These are phyloP conservation scores for Aaosphaeria pasadenensis DNA, from an alignment of 2,329 filamentous ascomycete genomes.

Conservation along the genomic window DNA sequence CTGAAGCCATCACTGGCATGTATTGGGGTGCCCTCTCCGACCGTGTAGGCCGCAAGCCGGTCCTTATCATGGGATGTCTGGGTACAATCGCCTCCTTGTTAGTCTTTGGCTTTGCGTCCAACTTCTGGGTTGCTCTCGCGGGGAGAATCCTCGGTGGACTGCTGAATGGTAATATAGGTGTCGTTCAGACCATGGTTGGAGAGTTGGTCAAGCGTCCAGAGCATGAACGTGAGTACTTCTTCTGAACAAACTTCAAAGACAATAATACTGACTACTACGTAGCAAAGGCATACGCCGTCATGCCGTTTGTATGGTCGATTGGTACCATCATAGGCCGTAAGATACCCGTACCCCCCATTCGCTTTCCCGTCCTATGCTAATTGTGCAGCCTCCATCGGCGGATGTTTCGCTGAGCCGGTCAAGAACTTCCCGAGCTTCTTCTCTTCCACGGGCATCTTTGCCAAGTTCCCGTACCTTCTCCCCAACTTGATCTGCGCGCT, in stretches of 20 bases:
- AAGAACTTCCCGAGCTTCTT: conserved; percentile 71
- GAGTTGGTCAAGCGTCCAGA: conserved; percentile 81
- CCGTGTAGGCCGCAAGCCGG: conserved; percentile 39
- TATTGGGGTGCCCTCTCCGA: conserved; percentile 40
- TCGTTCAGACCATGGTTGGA: conserved; percentile 87
- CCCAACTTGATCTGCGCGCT: conserved; percentile 82
- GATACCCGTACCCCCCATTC: conserved; percentile 1
- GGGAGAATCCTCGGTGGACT: conserved; percentile 76
- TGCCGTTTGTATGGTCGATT: conserved; percentile 93
- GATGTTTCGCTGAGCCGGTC: conserved; percentile 77
- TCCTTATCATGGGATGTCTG: conserved; percentile 52
- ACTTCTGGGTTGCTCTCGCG: conserved; percentile 77
- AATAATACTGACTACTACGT: neutral
- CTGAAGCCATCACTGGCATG: conserved; percentile 84
- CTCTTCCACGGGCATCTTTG: conserved; percentile 66
- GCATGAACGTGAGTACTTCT: conserved; percentile 70
- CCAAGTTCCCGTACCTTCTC: conserved; percentile 78
- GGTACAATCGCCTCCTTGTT: conserved; percentile 82
- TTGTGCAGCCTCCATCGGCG: conserved; percentile 68
- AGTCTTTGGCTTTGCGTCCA: conserved; percentile 76
- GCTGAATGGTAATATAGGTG: conserved; percentile 86
- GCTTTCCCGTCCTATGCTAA: conserved; percentile 13
- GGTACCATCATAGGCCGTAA: conserved; percentile 76
- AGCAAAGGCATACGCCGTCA: conserved; percentile 83
- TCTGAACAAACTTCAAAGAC: neutral